A percentile compares a stretch with the other conserved stretches of the same genome.
Evolutionary conservation across 805 yeast genomes (phyloP).

Genomic region (Candida peoriensis): DNA sequence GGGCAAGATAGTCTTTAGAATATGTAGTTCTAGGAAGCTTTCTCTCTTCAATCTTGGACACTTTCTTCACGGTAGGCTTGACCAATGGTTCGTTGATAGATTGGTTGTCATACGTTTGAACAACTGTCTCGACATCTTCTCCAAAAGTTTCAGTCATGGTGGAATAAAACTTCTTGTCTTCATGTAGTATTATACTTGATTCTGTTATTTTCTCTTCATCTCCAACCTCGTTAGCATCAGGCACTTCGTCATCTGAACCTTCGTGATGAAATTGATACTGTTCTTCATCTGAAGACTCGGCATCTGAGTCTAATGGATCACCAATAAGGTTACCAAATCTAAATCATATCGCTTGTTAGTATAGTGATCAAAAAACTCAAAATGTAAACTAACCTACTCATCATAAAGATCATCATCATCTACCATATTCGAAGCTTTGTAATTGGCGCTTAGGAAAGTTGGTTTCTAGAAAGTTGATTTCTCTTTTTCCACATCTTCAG

Average conservation of each 20-base stretch:
- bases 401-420: conserved; percentile 72
- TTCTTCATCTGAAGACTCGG: conserved; percentile 27
- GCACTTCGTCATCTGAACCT: conserved; percentile 25
- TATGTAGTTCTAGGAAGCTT: conserved; percentile 56
- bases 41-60: conserved; percentile 44
- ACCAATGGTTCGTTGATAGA: conserved; percentile 61
- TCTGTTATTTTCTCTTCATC: too few species aligned
- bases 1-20: conserved; percentile 56
- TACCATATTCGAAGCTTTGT: too few species aligned
- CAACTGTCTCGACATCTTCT: conserved; percentile 58
- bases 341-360: conserved; percentile 1
- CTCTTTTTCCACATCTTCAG: too few species aligned
- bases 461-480: too few species aligned
- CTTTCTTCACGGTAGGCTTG: conserved; percentile 39
- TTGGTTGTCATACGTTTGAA: conserved; percentile 49
- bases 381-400: conserved; percentile 40
- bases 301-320: conserved; percentile 43
- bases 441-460: too few species aligned
- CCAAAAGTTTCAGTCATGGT: conserved; percentile 46
- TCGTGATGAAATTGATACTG: conserved; percentile 14
- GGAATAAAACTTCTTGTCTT: conserved; percentile 41
- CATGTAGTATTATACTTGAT: conserved; percentile 33
- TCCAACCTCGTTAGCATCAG: conserved; percentile 10
- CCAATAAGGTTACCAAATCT: conserved; percentile 65
- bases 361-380: not conserved